Evolutionary conservation across 2,329 filamentous ascomycete genomes (phyloP).

Genomic region (Chaetomium strumarium): DNA sequence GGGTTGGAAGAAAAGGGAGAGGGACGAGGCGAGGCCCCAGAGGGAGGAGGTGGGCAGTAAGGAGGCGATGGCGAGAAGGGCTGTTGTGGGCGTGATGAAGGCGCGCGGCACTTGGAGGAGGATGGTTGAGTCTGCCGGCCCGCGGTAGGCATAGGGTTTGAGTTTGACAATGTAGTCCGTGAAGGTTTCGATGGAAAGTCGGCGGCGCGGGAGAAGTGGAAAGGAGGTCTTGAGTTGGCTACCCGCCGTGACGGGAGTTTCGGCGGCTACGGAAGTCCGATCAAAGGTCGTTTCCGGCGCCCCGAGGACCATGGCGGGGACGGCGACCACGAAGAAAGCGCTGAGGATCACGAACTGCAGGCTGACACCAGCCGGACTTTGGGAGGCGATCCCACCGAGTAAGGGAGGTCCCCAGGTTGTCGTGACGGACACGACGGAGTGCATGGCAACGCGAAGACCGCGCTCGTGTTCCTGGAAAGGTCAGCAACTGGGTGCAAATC

Average conservation of each 20-base stretch:
- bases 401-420: slow-evolving; percentile 51
- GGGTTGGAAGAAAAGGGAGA: slow-evolving; percentile 43
- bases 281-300: slow-evolving; percentile 50
- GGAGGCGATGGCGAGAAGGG: slow-evolving; percentile 40
- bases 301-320: slow-evolving; percentile 43
- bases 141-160: slow-evolving; percentile 35
- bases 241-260: slow-evolving; percentile 25
- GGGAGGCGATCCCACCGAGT: slow-evolving; percentile 45
- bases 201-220: slow-evolving; percentile 24
- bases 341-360: slow-evolving; percentile 48
- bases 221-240: slow-evolving; percentile 25
- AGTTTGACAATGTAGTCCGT: slow-evolving; percentile 36
- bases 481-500: slow-evolving; percentile 20
- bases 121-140: slow-evolving; percentile 25
- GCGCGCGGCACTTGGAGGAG: slow-evolving; percentile 44
- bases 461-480: slow-evolving; percentile 50
- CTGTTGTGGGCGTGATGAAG: slow-evolving; percentile 43
- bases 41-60: slow-evolving; percentile 41
- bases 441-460: slow-evolving; percentile 38
- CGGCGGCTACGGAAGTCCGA: slow-evolving; percentile 31
- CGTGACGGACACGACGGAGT: slow-evolving; percentile 39
- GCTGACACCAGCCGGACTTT: slow-evolving; percentile 35
- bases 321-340: slow-evolving; percentile 41
- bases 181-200: slow-evolving; percentile 31
- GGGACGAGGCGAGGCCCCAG: slow-evolving; percentile 41